A percentile compares a stretch with the other conserved stretches of the same genome.
phyloP scores from a whole-genome alignment of 306 rosid genomes.

The Luffa aegyptiaca region DNA sequence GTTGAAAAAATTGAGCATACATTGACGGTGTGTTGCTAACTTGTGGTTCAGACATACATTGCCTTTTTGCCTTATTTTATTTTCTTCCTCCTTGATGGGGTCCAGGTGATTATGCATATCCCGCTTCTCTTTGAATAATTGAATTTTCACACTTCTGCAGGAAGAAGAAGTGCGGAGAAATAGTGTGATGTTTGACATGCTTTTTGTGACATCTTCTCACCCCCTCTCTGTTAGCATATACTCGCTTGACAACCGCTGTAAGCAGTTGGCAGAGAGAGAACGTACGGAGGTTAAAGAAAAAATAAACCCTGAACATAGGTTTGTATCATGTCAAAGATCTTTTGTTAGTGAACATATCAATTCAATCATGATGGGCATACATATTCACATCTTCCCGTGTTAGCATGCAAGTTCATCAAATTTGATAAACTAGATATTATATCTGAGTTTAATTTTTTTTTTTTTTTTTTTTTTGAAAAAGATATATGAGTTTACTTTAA shows the following conservation, averaged over 20 bases:
- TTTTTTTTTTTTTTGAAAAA: too few species aligned
- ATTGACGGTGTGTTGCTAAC: constrained; percentile 46
- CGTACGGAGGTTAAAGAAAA: constrained; percentile 61
- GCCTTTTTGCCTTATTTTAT: background rate
- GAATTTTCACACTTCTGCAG: constrained; percentile 20
- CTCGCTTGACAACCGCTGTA: constrained; percentile 77
- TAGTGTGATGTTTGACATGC: constrained; percentile 72
- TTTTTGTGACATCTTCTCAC: constrained; percentile 83
- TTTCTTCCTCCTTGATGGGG: background rate
- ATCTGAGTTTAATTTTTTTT: background rate
- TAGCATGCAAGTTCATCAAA: background rate
- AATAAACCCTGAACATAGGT: constrained; percentile 77
- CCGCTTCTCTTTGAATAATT: background rate
- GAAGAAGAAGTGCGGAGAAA: constrained; percentile 68
- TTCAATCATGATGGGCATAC: background rate
- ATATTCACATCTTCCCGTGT: background rate
- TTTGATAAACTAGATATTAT: background rate
- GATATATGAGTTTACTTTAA: background rate
- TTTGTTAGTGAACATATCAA: background rate
- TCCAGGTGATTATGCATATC: background rate
- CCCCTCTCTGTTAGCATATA: constrained; percentile 94
- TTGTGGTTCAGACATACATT: background rate
- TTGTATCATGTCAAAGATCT: constrained; percentile 7
- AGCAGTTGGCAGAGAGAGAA: constrained; percentile 53
- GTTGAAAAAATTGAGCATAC: constrained; percentile 60